Conservation (phyloP, 208 protist genomes). For the Trypanosoma lewisi region DNA sequence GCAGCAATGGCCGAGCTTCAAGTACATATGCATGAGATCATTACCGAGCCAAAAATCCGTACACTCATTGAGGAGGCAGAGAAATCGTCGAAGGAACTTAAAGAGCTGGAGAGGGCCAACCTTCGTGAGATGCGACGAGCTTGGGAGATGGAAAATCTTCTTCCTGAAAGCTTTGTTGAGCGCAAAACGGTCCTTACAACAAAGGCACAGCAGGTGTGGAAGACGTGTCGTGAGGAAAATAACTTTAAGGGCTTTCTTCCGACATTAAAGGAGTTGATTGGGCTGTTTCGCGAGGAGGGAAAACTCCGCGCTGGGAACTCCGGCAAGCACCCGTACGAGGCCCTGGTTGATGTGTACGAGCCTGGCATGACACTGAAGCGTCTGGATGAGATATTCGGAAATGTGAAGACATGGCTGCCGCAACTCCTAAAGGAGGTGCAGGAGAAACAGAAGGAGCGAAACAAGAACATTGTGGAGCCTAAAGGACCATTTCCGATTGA, state of each 20-base stretch:
- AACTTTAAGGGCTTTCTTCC: constrained; percentile 70
- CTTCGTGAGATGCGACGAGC: constrained; percentile 63
- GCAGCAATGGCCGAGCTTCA: constrained; percentile 56
- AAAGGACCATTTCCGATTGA: constrained; percentile 41
- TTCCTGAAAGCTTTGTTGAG: constrained; percentile 59
- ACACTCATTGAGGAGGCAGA: constrained; percentile 42
- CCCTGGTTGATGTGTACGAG: constrained; percentile 79
- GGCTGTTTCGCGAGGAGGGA: constrained; percentile 62
- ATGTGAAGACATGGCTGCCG: constrained; percentile 81
- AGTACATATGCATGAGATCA: constrained; percentile 37
- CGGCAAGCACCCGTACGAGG: constrained; percentile 65
- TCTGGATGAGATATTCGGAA: constrained; percentile 66
- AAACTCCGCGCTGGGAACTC: constrained; percentile 43
- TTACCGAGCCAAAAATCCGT: constrained; percentile 49
- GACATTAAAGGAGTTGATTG: constrained; percentile 73
- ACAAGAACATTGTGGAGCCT: constrained; percentile 27
- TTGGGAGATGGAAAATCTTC: constrained; percentile 34
- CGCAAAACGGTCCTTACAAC: constrained; percentile 56
- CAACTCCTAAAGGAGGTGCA: constrained; percentile 66
- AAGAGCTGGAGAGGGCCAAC: constrained; percentile 51
- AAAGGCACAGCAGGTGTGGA: constrained; percentile 57
- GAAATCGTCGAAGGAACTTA: constrained; percentile 31
- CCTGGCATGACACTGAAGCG: constrained; percentile 60
- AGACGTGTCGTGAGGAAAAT: constrained; percentile 59
- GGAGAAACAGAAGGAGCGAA: constrained; percentile 46